These are phyloP conservation scores for Antrodiella citrinella DNA, from an alignment of 768 basidiomycete genomes.

Conservation along the genomic window DNA sequence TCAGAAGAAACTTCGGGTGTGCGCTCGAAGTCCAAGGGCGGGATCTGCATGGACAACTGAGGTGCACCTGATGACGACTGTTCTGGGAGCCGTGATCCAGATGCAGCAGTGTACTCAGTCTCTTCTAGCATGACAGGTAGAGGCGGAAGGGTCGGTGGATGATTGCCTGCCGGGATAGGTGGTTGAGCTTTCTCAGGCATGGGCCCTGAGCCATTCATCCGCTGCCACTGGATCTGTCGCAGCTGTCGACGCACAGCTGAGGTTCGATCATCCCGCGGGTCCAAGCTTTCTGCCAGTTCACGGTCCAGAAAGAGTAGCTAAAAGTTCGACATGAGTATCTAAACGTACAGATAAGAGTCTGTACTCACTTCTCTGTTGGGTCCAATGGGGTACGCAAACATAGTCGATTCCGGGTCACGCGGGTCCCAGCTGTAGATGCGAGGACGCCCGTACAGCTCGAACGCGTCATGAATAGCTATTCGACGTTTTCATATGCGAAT, in stretches of 20 bases:
- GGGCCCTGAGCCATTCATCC: constrained; percentile 38
- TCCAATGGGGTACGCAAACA: constrained; percentile 93
- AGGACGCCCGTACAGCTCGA: constrained; percentile 84
- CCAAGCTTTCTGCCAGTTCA: constrained; percentile 69
- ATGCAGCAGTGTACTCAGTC: constrained; percentile 1
- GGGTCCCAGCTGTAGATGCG: constrained; percentile 86
- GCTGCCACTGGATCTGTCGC: constrained; percentile 51
- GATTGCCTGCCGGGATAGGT: constrained; percentile 5
- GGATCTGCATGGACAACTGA: constrained; percentile 39
- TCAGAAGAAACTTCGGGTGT: constrained; percentile 1
- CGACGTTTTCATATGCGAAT: neutral
- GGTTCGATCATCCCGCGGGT: constrained; percentile 72
- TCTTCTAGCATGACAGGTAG: constrained; percentile 12
- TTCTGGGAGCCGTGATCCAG: neutral
- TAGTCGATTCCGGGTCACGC: constrained; percentile 69
- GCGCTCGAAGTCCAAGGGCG: constrained; percentile 46
- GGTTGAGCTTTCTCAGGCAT: constrained; percentile 9
- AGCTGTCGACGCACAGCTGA: constrained; percentile 58
- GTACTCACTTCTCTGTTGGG: constrained; percentile 68
- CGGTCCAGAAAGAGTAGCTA: constrained; percentile 85
- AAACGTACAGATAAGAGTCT: neutral
- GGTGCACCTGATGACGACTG: neutral
- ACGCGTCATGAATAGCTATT: constrained; percentile 63
- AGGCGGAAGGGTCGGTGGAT: constrained; percentile 19
- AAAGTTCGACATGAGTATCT: neutral